Base-by-base conservation (phyloP, 495 filamentous ascomycete species). In the Aspergillus conjunctus region DNA sequence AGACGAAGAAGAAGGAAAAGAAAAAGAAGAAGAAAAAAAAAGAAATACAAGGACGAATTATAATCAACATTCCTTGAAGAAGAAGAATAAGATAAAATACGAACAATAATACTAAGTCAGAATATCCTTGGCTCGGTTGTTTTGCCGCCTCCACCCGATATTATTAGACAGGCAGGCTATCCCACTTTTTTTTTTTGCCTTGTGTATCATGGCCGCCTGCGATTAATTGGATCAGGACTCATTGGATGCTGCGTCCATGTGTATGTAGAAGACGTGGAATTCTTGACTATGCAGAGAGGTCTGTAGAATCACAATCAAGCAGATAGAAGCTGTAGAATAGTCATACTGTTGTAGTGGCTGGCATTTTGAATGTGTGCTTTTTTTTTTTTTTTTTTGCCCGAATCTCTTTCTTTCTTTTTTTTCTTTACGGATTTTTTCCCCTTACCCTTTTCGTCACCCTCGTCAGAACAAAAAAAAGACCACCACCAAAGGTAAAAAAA, bases 91-190 rank as follows among this genome's bases (percentile, higher is more conserved):
- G 26, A 26, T 26, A 26, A 26, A 26, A 54, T 62, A 51, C 53
- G 37, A 26, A 41, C 37, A 41, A 41, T 14, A n/a, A 5, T 41
- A 41, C 11, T n/a, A 14, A n/a, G 11, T 41, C 37, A n/a, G 15
- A 54, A 41, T 41, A 10, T 41, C 52, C 52, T 62, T 62, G 59
- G 60, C 60, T 56, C 21, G 54, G 60, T 22, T 52, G 46, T 46
- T 56, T 56, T 54, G 60, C 60, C 60, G 60, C 60, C 58, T 60
- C 58, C 58, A 60, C 58, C 58, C 58, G 58, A 60, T 34, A 15
- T 14, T 20, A 54, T 44, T 43, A 12, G 20, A 55, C 26, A n/a
- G 33, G 30, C 17, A 39, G 54, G 17, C 44, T 48, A 18, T 48
- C 44, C 44, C 44, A 48, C 44, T 48, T 22, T 48, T 21, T 21